Evolutionary conservation across 495 filamentous ascomycete genomes (phyloP).

Genomic region (Penicillium samsonianum): DNA sequence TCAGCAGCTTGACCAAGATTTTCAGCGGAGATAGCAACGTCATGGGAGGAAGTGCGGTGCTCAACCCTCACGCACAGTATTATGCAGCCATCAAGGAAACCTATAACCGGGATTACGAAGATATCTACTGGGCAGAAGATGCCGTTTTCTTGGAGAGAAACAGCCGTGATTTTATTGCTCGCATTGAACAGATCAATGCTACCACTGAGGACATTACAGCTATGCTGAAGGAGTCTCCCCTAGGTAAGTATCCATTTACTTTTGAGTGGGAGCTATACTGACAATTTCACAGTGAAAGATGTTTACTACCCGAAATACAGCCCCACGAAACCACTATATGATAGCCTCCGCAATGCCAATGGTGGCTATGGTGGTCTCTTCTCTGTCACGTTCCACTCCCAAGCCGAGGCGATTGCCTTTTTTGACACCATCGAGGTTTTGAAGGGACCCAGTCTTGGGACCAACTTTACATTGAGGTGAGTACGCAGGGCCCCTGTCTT

Average conservation of each 20-base stretch:
- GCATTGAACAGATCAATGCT: slow-evolving; percentile 80
- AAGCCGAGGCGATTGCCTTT: slow-evolving; percentile 73
- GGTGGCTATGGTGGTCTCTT: slow-evolving; percentile 93
- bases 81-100: slow-evolving; percentile 67
- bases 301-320: slow-evolving; percentile 86
- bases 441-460: slow-evolving; percentile 93
- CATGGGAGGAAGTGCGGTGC: slow-evolving; percentile 87
- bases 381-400: slow-evolving; percentile 73
- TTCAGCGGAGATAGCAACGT: slow-evolving; percentile 98
- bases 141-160: slow-evolving; percentile 93
- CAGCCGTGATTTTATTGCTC: slow-evolving; percentile 83
- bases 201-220: slow-evolving; percentile 85
- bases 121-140: slow-evolving; percentile 92
- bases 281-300: slow-evolving; percentile 60
- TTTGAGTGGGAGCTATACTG: background rate
- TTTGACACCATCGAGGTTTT: slow-evolving; percentile 83
- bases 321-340: slow-evolving; percentile 69
- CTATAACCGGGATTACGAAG: slow-evolving; percentile 69
- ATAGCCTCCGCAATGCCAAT: slow-evolving; percentile 67
- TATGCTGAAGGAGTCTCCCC: slow-evolving; percentile 58
- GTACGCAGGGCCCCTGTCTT: slow-evolving; percentile 1
- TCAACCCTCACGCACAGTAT: slow-evolving; percentile 77
- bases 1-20: slow-evolving; percentile 92
- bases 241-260: slow-evolving; percentile 38
- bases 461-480: slow-evolving; percentile 87